Percentiles rank a stretch among this genome's conserved stretches.
phyloP scores from a whole-genome alignment of 2,329 filamentous ascomycete species.

The Sporothrix brasiliensis region DNA sequence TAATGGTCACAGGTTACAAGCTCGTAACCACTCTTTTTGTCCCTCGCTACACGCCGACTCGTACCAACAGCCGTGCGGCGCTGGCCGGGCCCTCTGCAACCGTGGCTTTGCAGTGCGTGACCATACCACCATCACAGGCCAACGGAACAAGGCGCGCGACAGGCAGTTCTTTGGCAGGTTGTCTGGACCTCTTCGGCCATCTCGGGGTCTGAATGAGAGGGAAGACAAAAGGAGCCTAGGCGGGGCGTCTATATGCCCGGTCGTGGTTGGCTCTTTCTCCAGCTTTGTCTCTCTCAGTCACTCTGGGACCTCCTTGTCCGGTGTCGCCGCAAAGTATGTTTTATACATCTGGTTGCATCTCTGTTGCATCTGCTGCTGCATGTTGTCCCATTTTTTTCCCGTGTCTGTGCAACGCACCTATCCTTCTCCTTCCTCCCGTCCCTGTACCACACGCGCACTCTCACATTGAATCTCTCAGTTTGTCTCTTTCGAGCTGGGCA shows the following conservation, averaged over 20 bases:
- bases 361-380: not conserved
- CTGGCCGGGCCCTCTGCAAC: not conserved
- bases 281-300: no score
- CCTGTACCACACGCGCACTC: not conserved
- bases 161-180: not conserved
- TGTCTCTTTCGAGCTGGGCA: no score
- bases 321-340: not conserved
- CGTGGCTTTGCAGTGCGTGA: not conserved
- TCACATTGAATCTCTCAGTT: not conserved
- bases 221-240: not conserved
- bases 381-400: not conserved
- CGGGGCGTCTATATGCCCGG: conserved; percentile 9
- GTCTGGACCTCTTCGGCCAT: conserved; percentile 2
- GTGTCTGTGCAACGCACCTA: conserved; percentile 9
- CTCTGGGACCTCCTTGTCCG: not conserved
- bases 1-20: not conserved
- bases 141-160: not conserved
- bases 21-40: not conserved
- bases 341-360: not conserved
- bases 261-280: conserved; percentile 1
- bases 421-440: not conserved
- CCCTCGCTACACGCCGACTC: not conserved
- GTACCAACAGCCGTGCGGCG: conserved; percentile 19
- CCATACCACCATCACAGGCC: not conserved
- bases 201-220: not conserved